These are phyloP conservation scores for Dujonia santamariae DNA, from an alignment of 1,139 yeast species.

Conservation along the genomic window DNA sequence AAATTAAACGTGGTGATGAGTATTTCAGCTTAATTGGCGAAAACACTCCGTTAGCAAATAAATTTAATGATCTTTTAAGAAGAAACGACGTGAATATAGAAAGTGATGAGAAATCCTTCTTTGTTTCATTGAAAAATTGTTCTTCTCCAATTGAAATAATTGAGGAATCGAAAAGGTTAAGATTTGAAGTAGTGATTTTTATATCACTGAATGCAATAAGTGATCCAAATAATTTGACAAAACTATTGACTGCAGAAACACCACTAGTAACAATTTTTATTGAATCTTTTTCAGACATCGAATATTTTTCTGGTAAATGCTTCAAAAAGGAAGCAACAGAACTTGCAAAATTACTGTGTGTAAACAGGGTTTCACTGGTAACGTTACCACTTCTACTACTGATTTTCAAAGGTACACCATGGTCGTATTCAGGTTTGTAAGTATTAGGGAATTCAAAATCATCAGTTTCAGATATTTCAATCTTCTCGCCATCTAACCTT, in stretches of 20 bases:
- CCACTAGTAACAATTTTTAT: slow-evolving; percentile 26
- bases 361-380: slow-evolving; percentile 34
- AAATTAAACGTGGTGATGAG: slow-evolving; percentile 35
- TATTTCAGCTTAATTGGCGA: slow-evolving; percentile 6
- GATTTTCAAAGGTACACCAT: slow-evolving; percentile 34
- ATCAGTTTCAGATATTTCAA: neutral
- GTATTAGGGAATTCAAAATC: slow-evolving; percentile 20
- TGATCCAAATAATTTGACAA: slow-evolving; percentile 29
- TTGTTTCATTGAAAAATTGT: slow-evolving; percentile 12
- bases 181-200: neutral
- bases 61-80: slow-evolving; percentile 17
- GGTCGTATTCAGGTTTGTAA: slow-evolving; percentile 33
- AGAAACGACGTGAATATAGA: slow-evolving; percentile 8
- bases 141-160: slow-evolving; percentile 9
- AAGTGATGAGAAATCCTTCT: neutral
- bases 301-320: slow-evolving; percentile 50
- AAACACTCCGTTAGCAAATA: slow-evolving; percentile 30
- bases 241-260: slow-evolving; percentile 17
- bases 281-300: slow-evolving; percentile 37
- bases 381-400: slow-evolving; percentile 19
- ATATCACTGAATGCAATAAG: slow-evolving; percentile 16
- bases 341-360: slow-evolving; percentile 62
- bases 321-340: slow-evolving; percentile 60
- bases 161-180: neutral
- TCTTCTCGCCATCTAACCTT: neutral